Conservation (phyloP, 148 eudicot genomes). For the Silene uniflora region DNA sequence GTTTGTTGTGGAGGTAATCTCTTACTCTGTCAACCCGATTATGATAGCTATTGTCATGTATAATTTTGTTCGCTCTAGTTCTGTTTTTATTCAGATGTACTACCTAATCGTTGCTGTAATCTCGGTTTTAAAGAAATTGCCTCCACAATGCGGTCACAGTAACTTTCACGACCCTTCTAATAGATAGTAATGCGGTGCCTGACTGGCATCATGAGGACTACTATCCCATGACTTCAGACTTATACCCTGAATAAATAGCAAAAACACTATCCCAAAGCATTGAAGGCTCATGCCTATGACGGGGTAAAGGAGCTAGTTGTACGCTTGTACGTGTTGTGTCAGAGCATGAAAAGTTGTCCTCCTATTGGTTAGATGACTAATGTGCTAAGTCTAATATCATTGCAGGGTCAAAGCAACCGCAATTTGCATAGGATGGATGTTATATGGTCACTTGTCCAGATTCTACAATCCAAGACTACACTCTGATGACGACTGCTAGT, state of each 20-base stretch:
- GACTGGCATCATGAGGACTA: no score
- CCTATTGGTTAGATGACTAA: neutral
- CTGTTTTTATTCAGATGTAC: neutral
- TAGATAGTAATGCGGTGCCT: no score
- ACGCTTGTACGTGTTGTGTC: neutral
- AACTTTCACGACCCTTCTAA: no score
- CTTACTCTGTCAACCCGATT: neutral
- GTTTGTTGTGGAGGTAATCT: slow-evolving; percentile 76
- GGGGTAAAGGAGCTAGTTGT: neutral
- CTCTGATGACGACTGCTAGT: slow-evolving; percentile 17
- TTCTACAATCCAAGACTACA: slow-evolving; percentile 53
- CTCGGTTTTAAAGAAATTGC: no score
- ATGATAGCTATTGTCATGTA: neutral
- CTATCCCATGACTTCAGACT: no score
- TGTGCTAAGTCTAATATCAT: neutral
- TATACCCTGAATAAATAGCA: neutral
- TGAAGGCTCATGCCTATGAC: neutral
- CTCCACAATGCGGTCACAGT: no score
- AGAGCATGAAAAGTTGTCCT: neutral
- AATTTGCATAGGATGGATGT: slow-evolving; percentile 88
- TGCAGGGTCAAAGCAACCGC: slow-evolving; percentile 67
- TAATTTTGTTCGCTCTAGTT: neutral
- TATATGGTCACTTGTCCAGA: slow-evolving; percentile 80
- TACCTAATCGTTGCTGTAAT: neutral
- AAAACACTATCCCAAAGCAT: neutral